A percentile compares a stretch with the other conserved stretches of the same genome.
Conservation (phyloP, 108 stramenopile species). For the Cyclotella atomus region DNA sequence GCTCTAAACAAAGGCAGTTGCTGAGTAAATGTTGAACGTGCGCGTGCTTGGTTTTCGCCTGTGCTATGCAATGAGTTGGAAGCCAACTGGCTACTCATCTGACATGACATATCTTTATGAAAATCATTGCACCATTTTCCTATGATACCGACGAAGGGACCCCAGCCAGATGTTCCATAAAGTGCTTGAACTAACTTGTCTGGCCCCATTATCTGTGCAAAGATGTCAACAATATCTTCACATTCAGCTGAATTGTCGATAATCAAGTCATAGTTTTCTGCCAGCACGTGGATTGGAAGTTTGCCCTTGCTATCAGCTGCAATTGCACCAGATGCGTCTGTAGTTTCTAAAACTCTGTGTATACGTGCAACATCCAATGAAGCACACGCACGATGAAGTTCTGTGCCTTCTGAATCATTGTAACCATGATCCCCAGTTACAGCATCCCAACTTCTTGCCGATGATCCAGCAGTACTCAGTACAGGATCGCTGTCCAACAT, state of each 20-base stretch:
- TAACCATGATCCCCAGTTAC: background rate
- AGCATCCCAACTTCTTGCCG: background rate
- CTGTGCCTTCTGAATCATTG: constrained; percentile 29
- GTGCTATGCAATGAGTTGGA: background rate
- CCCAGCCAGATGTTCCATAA: constrained; percentile 18
- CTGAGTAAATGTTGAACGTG: background rate
- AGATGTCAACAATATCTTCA: constrained; percentile 23
- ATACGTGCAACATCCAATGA: constrained; percentile 18
- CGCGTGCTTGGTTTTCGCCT: background rate
- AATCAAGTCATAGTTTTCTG: constrained; percentile 29
- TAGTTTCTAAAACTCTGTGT: constrained; percentile 10
- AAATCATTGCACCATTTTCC: constrained; percentile 32
- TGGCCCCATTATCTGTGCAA: constrained; percentile 43
- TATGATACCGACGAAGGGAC: constrained; percentile 36
- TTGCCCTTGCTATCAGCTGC: constrained; percentile 15
- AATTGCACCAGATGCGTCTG: constrained; percentile 4
- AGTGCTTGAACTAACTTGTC: constrained; percentile 31
- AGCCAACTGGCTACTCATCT: background rate
- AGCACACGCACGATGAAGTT: constrained; percentile 47
- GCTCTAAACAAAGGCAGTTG: constrained; percentile 12
- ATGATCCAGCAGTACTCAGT: background rate
- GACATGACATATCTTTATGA: constrained; percentile 9
- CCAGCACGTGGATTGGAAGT: constrained; percentile 36
- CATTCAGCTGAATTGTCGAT: constrained; percentile 19
- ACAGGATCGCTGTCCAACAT: constrained; percentile 5